These are phyloP conservation scores for Pichia inconspicua DNA, from an alignment of 1,139 yeast species.

Conservation along the genomic window DNA sequence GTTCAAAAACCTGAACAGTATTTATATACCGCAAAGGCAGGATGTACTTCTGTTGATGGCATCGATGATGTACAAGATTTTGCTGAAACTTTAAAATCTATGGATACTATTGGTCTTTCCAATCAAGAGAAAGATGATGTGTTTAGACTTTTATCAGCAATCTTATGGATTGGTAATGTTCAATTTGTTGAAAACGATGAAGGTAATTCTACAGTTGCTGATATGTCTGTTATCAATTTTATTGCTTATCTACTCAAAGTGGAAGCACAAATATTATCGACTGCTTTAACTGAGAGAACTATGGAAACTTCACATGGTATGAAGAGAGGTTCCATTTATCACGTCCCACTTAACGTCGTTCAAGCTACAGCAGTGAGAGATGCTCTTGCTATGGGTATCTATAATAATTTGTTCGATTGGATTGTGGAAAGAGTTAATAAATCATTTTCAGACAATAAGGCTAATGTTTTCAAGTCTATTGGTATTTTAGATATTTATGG, in stretches of 20 bases:
- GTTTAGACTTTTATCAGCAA: conserved; percentile 74
- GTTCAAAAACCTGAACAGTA: conserved; percentile 92
- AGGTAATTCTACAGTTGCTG: conserved; percentile 77
- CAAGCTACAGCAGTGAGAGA: conserved; percentile 95
- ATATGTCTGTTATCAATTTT: conserved; percentile 82
- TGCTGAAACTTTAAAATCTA: conserved; percentile 73
- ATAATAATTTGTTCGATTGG: conserved; percentile 93
- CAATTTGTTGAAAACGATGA: conserved; percentile 79
- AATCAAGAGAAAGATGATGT: conserved; percentile 85
- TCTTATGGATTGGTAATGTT: conserved; percentile 92
- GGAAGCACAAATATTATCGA: conserved; percentile 56
- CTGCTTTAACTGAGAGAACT: conserved; percentile 68
- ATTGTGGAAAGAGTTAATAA: conserved; percentile 88
- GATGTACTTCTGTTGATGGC: conserved; percentile 79
- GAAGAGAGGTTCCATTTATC: conserved; percentile 87
- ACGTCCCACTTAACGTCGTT: conserved; percentile 82
- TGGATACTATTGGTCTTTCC: conserved; percentile 77
- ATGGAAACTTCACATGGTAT: conserved; percentile 87
- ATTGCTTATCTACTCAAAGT: conserved; percentile 89
- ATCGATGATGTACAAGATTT: conserved; percentile 79
- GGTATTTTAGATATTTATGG: conserved; percentile 98
- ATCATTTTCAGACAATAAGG: conserved; percentile 41
- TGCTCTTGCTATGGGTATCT: conserved; percentile 91
- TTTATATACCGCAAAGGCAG: conserved; percentile 77
- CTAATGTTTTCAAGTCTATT: conserved; percentile 55